These are phyloP conservation scores for Fusarium sp. DNA, from an alignment of 2,329 filamentous ascomycete species.

Conservation along the genomic window DNA sequence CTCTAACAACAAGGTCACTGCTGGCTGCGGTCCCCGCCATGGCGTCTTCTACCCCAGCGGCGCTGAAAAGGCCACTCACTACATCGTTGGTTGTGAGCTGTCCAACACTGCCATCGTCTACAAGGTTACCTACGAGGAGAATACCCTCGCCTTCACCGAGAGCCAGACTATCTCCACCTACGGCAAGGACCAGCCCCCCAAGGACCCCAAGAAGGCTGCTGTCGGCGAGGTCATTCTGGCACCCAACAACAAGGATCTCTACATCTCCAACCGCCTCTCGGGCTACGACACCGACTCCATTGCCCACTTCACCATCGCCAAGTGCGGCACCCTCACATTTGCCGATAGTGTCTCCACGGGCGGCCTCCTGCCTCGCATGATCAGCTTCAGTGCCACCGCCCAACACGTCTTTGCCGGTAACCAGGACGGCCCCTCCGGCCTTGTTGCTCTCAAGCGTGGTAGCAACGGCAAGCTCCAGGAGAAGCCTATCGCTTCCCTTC, in stretches of 20 bases:
- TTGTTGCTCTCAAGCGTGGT: slow-evolving; percentile 54
- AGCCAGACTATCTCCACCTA: slow-evolving; percentile 57
- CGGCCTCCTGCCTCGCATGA: slow-evolving; percentile 59
- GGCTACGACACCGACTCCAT: slow-evolving; percentile 60
- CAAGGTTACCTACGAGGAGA: slow-evolving; percentile 52
- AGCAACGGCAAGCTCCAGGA: slow-evolving; percentile 46
- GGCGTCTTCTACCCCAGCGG: slow-evolving; percentile 59
- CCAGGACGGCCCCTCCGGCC: slow-evolving; percentile 54
- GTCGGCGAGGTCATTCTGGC: slow-evolving; percentile 60
- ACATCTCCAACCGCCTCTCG: slow-evolving; percentile 64
- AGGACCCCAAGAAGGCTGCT: slow-evolving; percentile 52
- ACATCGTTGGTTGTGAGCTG: slow-evolving; percentile 61
- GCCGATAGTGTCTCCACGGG: slow-evolving; percentile 49
- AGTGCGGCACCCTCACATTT: slow-evolving; percentile 48
- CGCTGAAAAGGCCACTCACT: slow-evolving; percentile 54
- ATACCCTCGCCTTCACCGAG: slow-evolving; percentile 51
- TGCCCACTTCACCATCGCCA: slow-evolving; percentile 57
- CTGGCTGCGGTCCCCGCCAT: slow-evolving; percentile 62
- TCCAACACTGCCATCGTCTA: slow-evolving; percentile 59
- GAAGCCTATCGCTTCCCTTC: slow-evolving; percentile 44
- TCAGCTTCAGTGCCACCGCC: slow-evolving; percentile 53
- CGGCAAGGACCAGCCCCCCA: slow-evolving; percentile 49
- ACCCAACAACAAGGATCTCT: slow-evolving; percentile 57
- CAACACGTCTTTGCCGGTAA: slow-evolving; percentile 61
- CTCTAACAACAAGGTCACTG: slow-evolving; percentile 48